phyloP scores from a whole-genome alignment of 1,139 yeast genomes.

The Kurtzmaniella quercitrusa region DNA sequence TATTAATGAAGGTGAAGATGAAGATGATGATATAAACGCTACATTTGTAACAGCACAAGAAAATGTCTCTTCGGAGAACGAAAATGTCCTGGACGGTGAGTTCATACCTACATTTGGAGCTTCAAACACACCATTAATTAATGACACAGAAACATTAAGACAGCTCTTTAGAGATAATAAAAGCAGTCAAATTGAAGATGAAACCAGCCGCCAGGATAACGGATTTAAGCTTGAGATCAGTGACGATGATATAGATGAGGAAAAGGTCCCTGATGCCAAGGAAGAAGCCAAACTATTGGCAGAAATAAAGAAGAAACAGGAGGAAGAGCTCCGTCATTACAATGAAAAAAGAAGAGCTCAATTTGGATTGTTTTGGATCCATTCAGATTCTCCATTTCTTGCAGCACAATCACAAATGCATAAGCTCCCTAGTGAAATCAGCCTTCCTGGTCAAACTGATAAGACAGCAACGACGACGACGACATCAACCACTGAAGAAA shows the following conservation, averaged over 20 bases:
- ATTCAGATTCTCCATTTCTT: conserved; percentile 79
- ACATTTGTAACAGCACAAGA: conserved; percentile 1
- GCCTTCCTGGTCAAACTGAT: conserved; percentile 35
- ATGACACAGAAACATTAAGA: conserved; percentile 59
- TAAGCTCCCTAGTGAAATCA: conserved; percentile 40
- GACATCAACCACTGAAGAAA: conserved; percentile 25
- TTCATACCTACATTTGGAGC: conserved; percentile 50
- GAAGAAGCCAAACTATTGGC: conserved; percentile 22
- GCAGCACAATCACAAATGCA: conserved; percentile 77
- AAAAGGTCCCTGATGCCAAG: conserved; percentile 10
- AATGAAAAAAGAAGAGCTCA: conserved; percentile 10
- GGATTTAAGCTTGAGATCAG: conserved; percentile 10
- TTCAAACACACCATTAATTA: conserved; percentile 23
- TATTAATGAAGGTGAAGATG: conserved; percentile 6
- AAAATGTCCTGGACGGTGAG: conserved; percentile 32
- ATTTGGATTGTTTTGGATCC: conserved; percentile 75
- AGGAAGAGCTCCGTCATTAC: conserved; percentile 14
- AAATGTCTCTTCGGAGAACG: conserved; percentile 4
- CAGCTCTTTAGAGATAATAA: conserved; percentile 53
- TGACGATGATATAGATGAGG: conserved; percentile 35
- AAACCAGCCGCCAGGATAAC: conserved; percentile 22
- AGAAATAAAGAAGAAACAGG: conserved; percentile 29
- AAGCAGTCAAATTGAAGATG: conserved; percentile 11
- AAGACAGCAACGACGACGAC: conserved; percentile 16
- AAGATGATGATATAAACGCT: conserved; percentile 6